Evolutionary conservation across 108 stramenopile genomes (phyloP).

Genomic region (Cyclostephanos invisitatus): DNA sequence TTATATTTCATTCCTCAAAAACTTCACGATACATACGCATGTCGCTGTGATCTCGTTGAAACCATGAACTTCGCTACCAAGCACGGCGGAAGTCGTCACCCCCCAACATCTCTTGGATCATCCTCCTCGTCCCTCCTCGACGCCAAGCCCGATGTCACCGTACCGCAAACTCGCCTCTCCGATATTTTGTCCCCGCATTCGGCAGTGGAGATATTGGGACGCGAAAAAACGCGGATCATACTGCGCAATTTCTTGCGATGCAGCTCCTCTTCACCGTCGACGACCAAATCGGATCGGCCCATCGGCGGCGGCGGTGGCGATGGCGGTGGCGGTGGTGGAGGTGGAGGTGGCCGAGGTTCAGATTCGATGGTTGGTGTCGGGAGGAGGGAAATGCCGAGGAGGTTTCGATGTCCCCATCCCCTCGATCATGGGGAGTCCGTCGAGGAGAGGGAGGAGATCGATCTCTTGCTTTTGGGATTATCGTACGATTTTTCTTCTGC

Average conservation of each 20-base stretch:
- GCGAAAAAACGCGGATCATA: conserved; percentile 45
- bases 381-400: conserved; percentile 1
- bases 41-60: no score
- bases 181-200: conserved; percentile 61
- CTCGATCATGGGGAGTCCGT: conserved; percentile 26
- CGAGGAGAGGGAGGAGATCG: conserved; percentile 49
- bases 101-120: no score
- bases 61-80: no score
- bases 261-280: neutral
- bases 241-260: conserved; percentile 52
- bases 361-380: conserved; percentile 9
- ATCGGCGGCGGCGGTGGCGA: neutral
- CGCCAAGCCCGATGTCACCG: neutral
- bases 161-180: conserved; percentile 50
- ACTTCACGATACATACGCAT: no score
- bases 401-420: conserved; percentile 30
- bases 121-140: neutral
- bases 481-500: conserved; percentile 33
- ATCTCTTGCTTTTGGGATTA: conserved; percentile 31
- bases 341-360: neutral
- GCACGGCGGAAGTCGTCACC: no score
- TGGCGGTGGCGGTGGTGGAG: no score
- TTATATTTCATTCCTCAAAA: no score
- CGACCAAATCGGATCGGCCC: neutral
- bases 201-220: conserved; percentile 66